phyloP scores from a whole-genome alignment of 2,329 filamentous ascomycete species.

The Colletotrichum sp. region DNA sequence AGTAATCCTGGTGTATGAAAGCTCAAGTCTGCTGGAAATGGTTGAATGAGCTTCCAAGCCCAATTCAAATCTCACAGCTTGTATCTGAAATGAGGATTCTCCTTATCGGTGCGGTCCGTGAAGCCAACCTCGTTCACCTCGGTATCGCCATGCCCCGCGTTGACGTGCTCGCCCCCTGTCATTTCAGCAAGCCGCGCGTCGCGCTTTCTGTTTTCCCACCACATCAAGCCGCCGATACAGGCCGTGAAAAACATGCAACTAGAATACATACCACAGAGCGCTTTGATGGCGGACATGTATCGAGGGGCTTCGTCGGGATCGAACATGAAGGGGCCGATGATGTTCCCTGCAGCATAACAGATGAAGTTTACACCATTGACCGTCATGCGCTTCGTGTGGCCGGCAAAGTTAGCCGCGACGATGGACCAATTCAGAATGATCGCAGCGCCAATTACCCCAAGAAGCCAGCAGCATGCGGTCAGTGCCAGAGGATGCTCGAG shows the following conservation, averaged over 20 bases:
- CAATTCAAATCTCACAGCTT: neutral
- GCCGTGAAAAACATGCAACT: neutral
- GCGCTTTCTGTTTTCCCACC: neutral
- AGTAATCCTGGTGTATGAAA: neutral
- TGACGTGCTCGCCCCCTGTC: neutral
- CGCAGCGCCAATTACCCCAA: conserved; percentile 53
- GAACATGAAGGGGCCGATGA: conserved; percentile 41
- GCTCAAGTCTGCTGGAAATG: neutral
- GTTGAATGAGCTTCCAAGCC: neutral
- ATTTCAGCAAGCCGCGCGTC: neutral
- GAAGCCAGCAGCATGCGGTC: conserved; percentile 58
- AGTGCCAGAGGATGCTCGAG: conserved; percentile 51
- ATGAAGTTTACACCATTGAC: conserved; percentile 55
- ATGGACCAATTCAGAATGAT: conserved; percentile 58
- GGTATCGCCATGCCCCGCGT: neutral
- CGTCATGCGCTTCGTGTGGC: conserved; percentile 56
- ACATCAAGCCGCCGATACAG: neutral
- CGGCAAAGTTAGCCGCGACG: conserved; percentile 49
- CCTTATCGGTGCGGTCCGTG: neutral
- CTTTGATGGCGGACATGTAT: neutral
- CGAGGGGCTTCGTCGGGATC: neutral
- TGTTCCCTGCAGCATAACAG: conserved; percentile 53
- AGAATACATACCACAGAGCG: neutral
- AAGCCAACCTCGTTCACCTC: neutral
- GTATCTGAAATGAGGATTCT: neutral